phyloP scores from a whole-genome alignment of 768 basidiomycete genomes.

The Gymnopilus junonius region DNA sequence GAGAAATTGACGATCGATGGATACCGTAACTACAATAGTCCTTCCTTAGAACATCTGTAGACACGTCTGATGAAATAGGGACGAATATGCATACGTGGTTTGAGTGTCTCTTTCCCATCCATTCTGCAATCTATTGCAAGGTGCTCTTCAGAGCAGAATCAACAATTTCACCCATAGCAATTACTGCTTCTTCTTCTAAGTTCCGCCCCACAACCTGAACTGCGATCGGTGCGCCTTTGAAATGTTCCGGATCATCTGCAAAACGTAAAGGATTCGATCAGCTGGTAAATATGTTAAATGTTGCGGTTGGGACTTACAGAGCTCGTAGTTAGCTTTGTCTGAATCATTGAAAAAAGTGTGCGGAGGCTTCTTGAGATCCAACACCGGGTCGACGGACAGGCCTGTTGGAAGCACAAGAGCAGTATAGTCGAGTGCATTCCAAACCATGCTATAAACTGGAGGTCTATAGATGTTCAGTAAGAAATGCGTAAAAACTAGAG shows the following conservation, averaged over 20 bases:
- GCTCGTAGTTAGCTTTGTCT: slow-evolving; percentile 55
- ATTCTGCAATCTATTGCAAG: slow-evolving; percentile 67
- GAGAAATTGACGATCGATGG: too few relatives aligned
- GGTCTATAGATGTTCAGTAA: slow-evolving; percentile 33
- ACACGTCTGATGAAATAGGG: too few relatives aligned
- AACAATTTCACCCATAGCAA: slow-evolving; percentile 72
- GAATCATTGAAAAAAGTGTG: slow-evolving; percentile 48
- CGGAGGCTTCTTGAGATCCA: slow-evolving; percentile 52
- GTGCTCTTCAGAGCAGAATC: too few relatives aligned
- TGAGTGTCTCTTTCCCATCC: slow-evolving; percentile 44
- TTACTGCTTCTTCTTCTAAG: slow-evolving; percentile 76
- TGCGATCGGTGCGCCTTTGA: slow-evolving; percentile 60
- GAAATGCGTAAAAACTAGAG: neutral
- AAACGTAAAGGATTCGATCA: too few relatives aligned
- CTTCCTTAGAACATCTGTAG: too few relatives aligned
- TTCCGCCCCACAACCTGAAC: slow-evolving; percentile 73
- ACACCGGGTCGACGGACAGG: slow-evolving; percentile 53
- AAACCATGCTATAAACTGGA: slow-evolving; percentile 60
- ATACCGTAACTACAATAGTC: too few relatives aligned
- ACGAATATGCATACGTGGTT: too few relatives aligned
- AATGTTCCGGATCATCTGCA: slow-evolving; percentile 62
- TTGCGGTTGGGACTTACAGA: slow-evolving; percentile 59
- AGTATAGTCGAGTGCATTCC: slow-evolving; percentile 78
- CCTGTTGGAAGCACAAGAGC: too few relatives aligned
- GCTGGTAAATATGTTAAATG: too few relatives aligned